Base-by-base conservation (phyloP, 768 basidiomycete species). In the Pseudohyphozyma bogoriensis region DNA sequence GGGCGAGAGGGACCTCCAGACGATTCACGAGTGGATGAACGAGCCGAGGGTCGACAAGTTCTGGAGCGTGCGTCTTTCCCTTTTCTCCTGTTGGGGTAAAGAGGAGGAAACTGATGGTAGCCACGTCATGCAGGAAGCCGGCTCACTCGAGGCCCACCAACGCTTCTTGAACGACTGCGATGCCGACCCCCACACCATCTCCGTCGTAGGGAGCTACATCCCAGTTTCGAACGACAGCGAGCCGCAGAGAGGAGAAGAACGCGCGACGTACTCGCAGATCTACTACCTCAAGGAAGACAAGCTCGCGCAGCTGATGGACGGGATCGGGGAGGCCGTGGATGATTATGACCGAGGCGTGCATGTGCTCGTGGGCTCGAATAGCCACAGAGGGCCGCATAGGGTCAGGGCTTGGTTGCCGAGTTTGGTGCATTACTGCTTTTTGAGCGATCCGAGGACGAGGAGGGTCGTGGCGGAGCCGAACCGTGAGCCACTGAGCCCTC, bases 241-340 rank as follows among this genome's bases (percentile, higher is more conserved):
- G 8, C n/a, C n/a, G n/a, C n/a, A n/a, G n/a, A n/a, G n/a, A n/a
- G 55, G 55, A 1, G 22, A 28, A 18, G 57, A 50, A n/a, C 16
- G n/a, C 32, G 65, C 62, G 0, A 62, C 63, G 1, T 67, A 67
- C 24, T 55, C 57, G n/a, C 62, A 67, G 46, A 39, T 67, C 28
- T 67, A 63, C 53, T 67, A 62, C 62, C 59, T 58, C 51, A 67
- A 63, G 58, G 65, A 66, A 42, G 65, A 66, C 36, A 58, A 61
- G 12, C 55, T 66, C 20, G 65, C 51, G 0, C 55, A 56, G 1
- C 33, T 62, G 24, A 53, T 66, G 44, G 59, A 51, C 22, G 56
- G 58, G 44, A 11, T 8, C 11, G 40, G 35, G 22, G 56, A 56
- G 3, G 40, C 50, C 28, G 66, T 60, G 22, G 45, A 51, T 26